These are phyloP conservation scores for Aureobasidium namibiae DNA, from an alignment of 2,329 filamentous ascomycete species.

Conservation along the genomic window DNA sequence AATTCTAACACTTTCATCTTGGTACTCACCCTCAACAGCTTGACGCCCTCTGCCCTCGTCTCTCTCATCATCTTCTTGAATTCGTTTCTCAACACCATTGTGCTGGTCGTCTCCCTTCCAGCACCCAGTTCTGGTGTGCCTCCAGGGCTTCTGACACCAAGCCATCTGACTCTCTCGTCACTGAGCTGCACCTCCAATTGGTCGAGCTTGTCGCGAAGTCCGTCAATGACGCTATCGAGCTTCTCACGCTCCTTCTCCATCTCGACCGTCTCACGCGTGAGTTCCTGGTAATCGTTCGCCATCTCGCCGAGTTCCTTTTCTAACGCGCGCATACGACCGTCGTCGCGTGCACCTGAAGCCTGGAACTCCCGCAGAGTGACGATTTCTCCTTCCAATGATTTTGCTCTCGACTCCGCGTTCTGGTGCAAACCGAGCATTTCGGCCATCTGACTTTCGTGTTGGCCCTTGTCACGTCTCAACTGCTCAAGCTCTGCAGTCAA, in stretches of 20 bases:
- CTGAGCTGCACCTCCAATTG: slow-evolving; percentile 54
- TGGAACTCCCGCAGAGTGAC: not conserved
- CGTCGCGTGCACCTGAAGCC: not conserved
- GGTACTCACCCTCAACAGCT: slow-evolving; percentile 53
- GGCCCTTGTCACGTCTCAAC: slow-evolving; percentile 30
- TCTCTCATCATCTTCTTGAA: slow-evolving; percentile 79
- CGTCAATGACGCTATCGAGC: slow-evolving; percentile 56
- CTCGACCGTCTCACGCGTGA: slow-evolving; percentile 62
- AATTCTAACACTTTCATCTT: not conserved
- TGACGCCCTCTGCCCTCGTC: slow-evolving; percentile 57
- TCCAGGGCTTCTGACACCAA: slow-evolving; percentile 52
- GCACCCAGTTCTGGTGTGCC: slow-evolving; percentile 27
- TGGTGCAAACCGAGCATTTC: slow-evolving; percentile 25
- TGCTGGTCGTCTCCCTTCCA: slow-evolving; percentile 52
- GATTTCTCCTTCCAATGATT: slow-evolving; percentile 23
- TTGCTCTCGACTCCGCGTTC: slow-evolving; percentile 22
- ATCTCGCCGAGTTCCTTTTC: slow-evolving; percentile 60
- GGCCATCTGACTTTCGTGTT: slow-evolving; percentile 35
- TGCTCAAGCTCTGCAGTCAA: slow-evolving; percentile 36
- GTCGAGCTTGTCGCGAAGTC: slow-evolving; percentile 55
- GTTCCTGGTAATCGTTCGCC: slow-evolving; percentile 60
- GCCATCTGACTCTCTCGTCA: slow-evolving; percentile 59
- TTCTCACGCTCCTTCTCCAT: slow-evolving; percentile 62
- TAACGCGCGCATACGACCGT: slow-evolving; percentile 36
- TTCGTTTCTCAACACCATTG: slow-evolving; percentile 61